A percentile compares a stretch with the other conserved stretches of the same genome.
phyloP scores from a whole-genome alignment of 805 yeast species.

The Saccharomycopsis guyanensis region DNA sequence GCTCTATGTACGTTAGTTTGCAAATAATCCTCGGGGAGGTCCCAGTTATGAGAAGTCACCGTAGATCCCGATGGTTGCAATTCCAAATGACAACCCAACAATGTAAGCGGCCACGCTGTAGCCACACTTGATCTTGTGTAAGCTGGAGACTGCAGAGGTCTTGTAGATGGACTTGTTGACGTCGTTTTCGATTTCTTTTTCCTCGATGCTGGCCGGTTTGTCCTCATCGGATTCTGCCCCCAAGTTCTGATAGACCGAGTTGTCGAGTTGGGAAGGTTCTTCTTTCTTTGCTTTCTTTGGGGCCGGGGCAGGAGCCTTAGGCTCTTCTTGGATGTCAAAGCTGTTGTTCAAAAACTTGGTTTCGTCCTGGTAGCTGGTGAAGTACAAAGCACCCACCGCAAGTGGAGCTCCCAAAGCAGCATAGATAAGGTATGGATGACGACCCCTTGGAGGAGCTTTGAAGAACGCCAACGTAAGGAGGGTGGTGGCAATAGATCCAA shows the following conservation, averaged over 20 bases:
- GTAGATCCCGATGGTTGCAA: constrained; percentile 47
- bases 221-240: constrained; percentile 28
- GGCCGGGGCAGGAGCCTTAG: constrained; percentile 14
- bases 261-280: constrained; percentile 36
- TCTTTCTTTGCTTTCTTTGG: constrained; percentile 26
- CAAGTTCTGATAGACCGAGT: constrained; percentile 38
- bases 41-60: constrained; percentile 37
- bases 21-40: background rate
- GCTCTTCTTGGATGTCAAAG: background rate
- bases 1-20: no score
- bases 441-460: constrained; percentile 45
- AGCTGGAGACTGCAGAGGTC: constrained; percentile 28
- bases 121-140: constrained; percentile 31
- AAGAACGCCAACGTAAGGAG: constrained; percentile 50
- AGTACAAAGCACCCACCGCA: constrained; percentile 29
- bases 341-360: constrained; percentile 22
- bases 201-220: constrained; percentile 25
- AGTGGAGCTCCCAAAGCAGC: constrained; percentile 48
- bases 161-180: constrained; percentile 36
- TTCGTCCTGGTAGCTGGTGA: constrained; percentile 26
- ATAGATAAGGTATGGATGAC: constrained; percentile 70
- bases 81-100: constrained; percentile 38
- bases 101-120: constrained; percentile 36
- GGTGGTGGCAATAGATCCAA: constrained; percentile 43
- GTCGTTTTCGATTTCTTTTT: constrained; percentile 33